Evolutionary conservation across 768 basidiomycete species (phyloP).

Genomic region (Hericium alpestre): DNA sequence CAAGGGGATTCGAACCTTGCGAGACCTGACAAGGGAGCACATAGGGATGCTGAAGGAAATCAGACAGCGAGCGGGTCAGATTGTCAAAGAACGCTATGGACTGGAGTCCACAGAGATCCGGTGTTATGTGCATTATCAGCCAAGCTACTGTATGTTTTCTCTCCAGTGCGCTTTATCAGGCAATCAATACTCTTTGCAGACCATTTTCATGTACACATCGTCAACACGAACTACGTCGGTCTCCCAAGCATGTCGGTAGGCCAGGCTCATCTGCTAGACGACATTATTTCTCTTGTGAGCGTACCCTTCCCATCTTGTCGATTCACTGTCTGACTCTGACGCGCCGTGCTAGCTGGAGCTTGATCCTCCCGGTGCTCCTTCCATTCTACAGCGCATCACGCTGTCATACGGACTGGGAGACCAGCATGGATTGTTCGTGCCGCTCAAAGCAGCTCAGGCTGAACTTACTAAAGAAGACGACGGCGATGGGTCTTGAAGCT

Average conservation of each 20-base stretch:
- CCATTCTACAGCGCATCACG: conserved; percentile 60
- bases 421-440: conserved; percentile 58
- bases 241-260: conserved; percentile 70
- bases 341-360: conserved; percentile 46
- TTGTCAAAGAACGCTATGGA: conserved; percentile 57
- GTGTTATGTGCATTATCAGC: conserved; percentile 90
- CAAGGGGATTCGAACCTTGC: conserved; percentile 52
- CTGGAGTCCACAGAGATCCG: conserved; percentile 52
- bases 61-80: conserved; percentile 36
- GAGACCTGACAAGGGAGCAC: conserved; percentile 63
- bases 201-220: conserved; percentile 91
- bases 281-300: conserved; percentile 75
- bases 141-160: conserved; percentile 70
- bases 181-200: conserved; percentile 35
- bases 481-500: no score
- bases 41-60: conserved; percentile 60
- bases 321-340: neutral
- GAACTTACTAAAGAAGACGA: no score
- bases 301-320: neutral
- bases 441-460: conserved; percentile 30
- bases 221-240: conserved; percentile 58
- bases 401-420: conserved; percentile 78
- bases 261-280: conserved; percentile 88
- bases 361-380: conserved; percentile 33
- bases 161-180: neutral